These are phyloP conservation scores for Penicillium palitans DNA, from an alignment of 2,329 filamentous ascomycete species.

Conservation along the genomic window DNA sequence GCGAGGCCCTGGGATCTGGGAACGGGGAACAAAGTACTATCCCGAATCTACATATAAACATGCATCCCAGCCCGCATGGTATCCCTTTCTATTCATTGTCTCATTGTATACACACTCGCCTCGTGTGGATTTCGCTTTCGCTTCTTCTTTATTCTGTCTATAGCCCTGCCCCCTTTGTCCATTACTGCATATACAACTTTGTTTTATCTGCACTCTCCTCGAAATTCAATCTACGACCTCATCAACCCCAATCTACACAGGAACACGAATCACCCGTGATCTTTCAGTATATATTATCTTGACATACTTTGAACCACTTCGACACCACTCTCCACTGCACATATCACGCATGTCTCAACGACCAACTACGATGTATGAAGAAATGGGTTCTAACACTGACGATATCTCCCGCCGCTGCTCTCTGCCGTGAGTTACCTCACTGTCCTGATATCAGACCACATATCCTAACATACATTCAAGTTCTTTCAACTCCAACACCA, in stretches of 20 bases:
- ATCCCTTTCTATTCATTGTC: constrained; percentile 23
- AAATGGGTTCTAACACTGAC: constrained; percentile 32
- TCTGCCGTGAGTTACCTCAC: constrained; percentile 35
- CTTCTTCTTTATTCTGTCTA: constrained; percentile 19
- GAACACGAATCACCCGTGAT: constrained; percentile 1
- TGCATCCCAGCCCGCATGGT: constrained; percentile 30
- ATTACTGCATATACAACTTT: constrained; percentile 25
- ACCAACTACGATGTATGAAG: constrained; percentile 32
- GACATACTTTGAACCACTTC: constrained; percentile 2
- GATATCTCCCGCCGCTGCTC: constrained; percentile 35
- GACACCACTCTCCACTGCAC: constrained; percentile 15
- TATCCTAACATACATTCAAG: constrained; percentile 11
- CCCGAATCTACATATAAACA: constrained; percentile 37
- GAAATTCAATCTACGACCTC: neutral
- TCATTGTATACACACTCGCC: constrained; percentile 27
- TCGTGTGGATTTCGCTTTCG: constrained; percentile 26
- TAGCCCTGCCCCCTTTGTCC: constrained; percentile 13
- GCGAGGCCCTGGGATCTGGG: constrained; percentile 10
- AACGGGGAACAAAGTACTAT: constrained; percentile 14
- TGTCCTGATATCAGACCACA: neutral
- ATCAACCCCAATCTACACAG: constrained; percentile 11
- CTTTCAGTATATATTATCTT: constrained; percentile 19
- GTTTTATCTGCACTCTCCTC: constrained; percentile 5
- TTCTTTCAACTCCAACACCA: constrained; percentile 22
- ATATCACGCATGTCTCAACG: constrained; percentile 13